These are phyloP conservation scores for slime mould (Dictyostelium discoideum) DNA, from an alignment of 78 protist genomes.

Conservation along the genomic window DNA sequence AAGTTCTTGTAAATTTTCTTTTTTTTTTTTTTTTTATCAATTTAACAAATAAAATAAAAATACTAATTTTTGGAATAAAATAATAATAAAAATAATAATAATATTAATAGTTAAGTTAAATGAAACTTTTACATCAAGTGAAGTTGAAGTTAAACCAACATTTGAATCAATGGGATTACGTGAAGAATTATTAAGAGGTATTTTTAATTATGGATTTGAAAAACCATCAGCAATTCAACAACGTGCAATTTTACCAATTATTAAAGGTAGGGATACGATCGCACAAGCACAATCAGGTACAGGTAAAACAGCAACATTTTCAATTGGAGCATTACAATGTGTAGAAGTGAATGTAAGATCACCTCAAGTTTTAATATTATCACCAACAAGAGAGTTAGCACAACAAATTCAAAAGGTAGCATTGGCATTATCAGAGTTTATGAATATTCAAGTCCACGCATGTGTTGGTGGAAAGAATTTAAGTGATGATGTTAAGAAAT, in stretches of 20 bases:
- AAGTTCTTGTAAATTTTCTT: neutral
- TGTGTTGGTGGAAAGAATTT: conserved; percentile 97
- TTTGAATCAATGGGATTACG: conserved; percentile 96
- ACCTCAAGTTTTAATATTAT: conserved; percentile 96
- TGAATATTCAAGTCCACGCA: conserved; percentile 91
- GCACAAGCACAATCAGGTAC: conserved; percentile 99
- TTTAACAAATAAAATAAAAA: no score
- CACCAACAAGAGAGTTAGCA: conserved; percentile 99
- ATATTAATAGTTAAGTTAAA: conserved; percentile 3
- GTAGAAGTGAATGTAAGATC: conserved; percentile 85
- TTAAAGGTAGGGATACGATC: conserved; percentile 97
- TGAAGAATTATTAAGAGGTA: conserved; percentile 95
- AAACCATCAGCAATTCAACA: conserved; percentile 99
- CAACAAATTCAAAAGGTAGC: conserved; percentile 96
- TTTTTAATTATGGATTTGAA: conserved; percentile 97
- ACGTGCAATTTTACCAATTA: conserved; percentile 97
- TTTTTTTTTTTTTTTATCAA: neutral
- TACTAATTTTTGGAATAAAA: no score
- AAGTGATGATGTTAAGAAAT: conserved; percentile 91
- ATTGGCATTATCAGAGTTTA: conserved; percentile 93
- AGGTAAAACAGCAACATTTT: conserved; percentile 98
- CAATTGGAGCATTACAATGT: conserved; percentile 90
- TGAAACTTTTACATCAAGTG: conserved; percentile 1
- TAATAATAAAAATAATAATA: neutral
- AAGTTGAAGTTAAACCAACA: conserved; percentile 71